Evolutionary conservation across 495 filamentous ascomycete genomes (phyloP), one percentile per base, ranked within the genome.

Genomic region (Aspergillus olivimuriae): DNA sequence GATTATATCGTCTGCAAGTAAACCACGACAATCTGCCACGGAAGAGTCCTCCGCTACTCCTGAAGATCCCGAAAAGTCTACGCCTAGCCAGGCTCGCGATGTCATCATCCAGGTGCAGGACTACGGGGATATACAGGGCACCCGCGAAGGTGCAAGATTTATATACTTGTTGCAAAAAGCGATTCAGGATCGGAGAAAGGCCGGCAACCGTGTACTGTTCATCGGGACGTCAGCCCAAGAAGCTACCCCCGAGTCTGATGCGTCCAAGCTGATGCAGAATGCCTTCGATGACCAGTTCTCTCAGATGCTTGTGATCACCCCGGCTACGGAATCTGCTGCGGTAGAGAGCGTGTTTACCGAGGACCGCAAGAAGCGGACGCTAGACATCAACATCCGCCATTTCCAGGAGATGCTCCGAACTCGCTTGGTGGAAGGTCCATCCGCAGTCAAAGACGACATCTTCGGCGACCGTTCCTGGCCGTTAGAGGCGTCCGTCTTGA

Each of bases 51-150:
- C 34, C 2, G 3, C 41, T 22, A 20, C 47, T 10, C 30, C 52
- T 21, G 44, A 47, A 14, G 16, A 31, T 5, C 33, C 49, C 18
- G 58, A 56, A 43, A 21, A 39, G 15, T 26, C 22, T 17, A 50
- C 52, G n/a, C 42, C 44, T 31, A 40, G 37, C n/a, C 50, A 56
- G 16, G 23, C 51, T 23, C 57, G 58, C 30, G 72, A 66, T 30
- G 57, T 72, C n/a, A 87, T 96, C 44, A 66, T 98, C 7, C 83
- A 89, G 37, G 62, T 97, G 8, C 78, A 83, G 51, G 89, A 95
- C 56, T 88, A 87, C 53, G 77, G 78, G 19, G 85, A 92, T 33
- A 69, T 96, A 10, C 76, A 73, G 50, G 65, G 68, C 40, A 80
- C 84, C 1, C 55, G 69, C 7, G 74, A 81, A 15, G 83, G 86